These are phyloP conservation scores for Breynia disticha DNA, from an alignment of 441 rosid species.

Conservation along the genomic window DNA sequence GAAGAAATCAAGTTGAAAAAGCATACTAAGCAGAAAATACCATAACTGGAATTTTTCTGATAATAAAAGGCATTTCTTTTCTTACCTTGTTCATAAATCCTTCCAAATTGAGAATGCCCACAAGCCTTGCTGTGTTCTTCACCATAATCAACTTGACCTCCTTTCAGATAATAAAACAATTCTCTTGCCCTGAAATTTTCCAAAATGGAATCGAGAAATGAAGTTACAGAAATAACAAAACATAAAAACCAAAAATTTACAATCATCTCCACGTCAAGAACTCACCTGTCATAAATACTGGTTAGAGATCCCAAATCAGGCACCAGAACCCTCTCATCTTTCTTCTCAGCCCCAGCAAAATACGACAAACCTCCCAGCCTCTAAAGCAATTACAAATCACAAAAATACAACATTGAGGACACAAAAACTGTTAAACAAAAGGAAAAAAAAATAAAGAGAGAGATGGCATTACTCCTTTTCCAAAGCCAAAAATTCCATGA, in stretches of 20 bases:
- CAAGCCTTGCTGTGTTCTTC: slow-evolving; percentile 82
- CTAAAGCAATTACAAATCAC: slow-evolving; percentile 25
- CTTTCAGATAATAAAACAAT: slow-evolving; percentile 86
- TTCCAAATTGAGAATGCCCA: slow-evolving; percentile 79
- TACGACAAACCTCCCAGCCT: slow-evolving; percentile 85
- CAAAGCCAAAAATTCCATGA: slow-evolving; percentile 97
- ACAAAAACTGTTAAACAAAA: neutral
- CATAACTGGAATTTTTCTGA: neutral
- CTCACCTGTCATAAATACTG: slow-evolving; percentile 76
- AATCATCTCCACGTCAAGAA: slow-evolving; percentile 4
- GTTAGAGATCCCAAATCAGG: slow-evolving; percentile 97
- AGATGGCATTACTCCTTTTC: slow-evolving; percentile 61
- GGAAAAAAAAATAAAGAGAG: neutral
- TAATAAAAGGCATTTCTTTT: neutral
- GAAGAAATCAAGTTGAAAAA: slow-evolving; percentile 3
- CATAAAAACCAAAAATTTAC: slow-evolving; percentile 2
- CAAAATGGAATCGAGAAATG: neutral
- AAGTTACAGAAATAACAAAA: neutral
- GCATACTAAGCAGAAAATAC: neutral
- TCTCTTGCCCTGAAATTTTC: slow-evolving; percentile 75
- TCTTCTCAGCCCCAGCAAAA: slow-evolving; percentile 96
- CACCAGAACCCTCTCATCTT: slow-evolving; percentile 84
- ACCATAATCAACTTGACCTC: slow-evolving; percentile 85
- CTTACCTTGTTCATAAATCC: slow-evolving; percentile 58
- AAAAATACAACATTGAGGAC: slow-evolving; percentile 5